phyloP scores from a whole-genome alignment of 169 alveolate species.

The Eimeria praecox region DNA sequence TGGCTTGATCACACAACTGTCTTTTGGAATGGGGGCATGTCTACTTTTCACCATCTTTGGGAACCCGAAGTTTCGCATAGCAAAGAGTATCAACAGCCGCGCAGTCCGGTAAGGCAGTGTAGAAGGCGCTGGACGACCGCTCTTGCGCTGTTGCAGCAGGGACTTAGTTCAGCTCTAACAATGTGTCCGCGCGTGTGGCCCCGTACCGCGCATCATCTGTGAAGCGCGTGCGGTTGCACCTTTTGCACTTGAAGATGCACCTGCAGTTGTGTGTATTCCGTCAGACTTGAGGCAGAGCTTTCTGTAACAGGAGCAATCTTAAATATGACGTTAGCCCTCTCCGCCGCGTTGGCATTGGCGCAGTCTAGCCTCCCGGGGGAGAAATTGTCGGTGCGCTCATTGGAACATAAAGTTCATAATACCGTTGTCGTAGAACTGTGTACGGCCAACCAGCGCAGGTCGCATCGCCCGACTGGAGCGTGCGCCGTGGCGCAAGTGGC shows the following conservation, averaged over 20 bases:
- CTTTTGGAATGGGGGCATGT: slow-evolving; percentile 70
- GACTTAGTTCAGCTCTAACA: background rate
- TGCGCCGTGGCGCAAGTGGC: background rate
- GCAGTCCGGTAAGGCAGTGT: slow-evolving; percentile 44
- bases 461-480: too few relatives aligned
- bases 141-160: background rate
- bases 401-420: background rate
- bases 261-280: background rate
- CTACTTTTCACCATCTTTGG: slow-evolving; percentile 46
- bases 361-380: slow-evolving; percentile 47
- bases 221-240: background rate
- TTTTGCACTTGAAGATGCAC: background rate
- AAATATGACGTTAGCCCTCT: slow-evolving; percentile 65
- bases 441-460: background rate
- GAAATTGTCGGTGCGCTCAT: slow-evolving; percentile 47
- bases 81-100: slow-evolving; percentile 47
- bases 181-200: background rate
- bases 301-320: slow-evolving; percentile 54
- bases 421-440: background rate
- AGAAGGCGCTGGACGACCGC: slow-evolving; percentile 6
- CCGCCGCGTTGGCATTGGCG: slow-evolving; percentile 45
- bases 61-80: slow-evolving; percentile 51
- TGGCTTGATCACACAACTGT: slow-evolving; percentile 33
- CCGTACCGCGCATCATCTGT: background rate
- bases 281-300: slow-evolving; percentile 60